Evolutionary conservation across 257 asterid genomes (phyloP), one percentile per base, ranked within the genome.

Genomic region (Galeopsis tetrahit): DNA sequence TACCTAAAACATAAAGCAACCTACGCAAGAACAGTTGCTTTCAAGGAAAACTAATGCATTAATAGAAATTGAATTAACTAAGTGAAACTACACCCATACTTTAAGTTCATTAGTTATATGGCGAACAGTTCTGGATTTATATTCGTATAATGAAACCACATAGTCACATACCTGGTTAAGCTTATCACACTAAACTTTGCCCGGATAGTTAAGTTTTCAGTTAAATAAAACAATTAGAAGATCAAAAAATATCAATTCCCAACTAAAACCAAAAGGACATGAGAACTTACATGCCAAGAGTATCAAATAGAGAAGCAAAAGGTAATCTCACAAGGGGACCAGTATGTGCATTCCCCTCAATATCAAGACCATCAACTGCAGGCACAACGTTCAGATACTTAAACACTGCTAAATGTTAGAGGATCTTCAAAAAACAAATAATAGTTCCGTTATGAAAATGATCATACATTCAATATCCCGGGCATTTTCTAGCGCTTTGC

Each of bases 241-340:
- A 66, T 61, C 63, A 34, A 38, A 38, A 60, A 63, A 62, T 52
- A 75, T 63, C 32, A 63, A 57, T 69, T 31, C 46, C 33, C 39
- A 52, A 56, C 61, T 63, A 43, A 38, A 58, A 74, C 64, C 48
- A 60, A 42, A 72, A 52, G 65, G 77, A 44, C 70, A 52, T 7
- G 62, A 53, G 66, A 61, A 66, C 99, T 92, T 74, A 95, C 99
- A 84, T 72, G 88, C 98, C 93, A 76, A 92, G 96, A 48, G 88
- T 84, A 84, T 92, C 99, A 77, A 87, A 90, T n/a, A 95, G 90
- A 78, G 97, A 88, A 48, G 99, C 96, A 76, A 95, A 95, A 69
- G 99, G 94, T 63, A 95, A 69, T 78, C 95, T 92, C 75, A 85
- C 85, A 66, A 86, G 87, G 17, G 88, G 85, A 68, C 88, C 93